phyloP scores from a whole-genome alignment of 129 eudicot species.

The Helianthus tuberosus region DNA sequence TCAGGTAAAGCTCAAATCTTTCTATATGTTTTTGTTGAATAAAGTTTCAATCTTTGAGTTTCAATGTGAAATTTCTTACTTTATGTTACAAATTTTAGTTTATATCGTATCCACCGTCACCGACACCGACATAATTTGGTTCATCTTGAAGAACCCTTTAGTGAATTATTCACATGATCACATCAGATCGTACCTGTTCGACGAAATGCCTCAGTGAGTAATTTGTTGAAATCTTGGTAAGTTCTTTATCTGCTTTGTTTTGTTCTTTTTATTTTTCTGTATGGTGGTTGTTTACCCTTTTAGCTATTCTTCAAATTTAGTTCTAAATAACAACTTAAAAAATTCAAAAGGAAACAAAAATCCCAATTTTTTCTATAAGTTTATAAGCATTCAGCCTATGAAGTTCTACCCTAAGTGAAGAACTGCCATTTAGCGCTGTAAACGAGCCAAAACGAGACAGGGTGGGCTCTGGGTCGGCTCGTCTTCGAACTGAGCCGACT shows the following conservation, averaged over 20 bases:
- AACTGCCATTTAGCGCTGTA: neutral
- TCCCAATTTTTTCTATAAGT: conserved; percentile 1
- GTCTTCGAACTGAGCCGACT: no score
- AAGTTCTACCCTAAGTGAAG: neutral
- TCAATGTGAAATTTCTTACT: neutral
- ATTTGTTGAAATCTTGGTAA: conserved; percentile 21
- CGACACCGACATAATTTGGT: conserved; percentile 16
- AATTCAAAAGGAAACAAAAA: neutral
- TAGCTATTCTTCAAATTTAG: conserved; percentile 15
- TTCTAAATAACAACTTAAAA: conserved; percentile 1
- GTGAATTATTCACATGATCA: conserved; percentile 3
- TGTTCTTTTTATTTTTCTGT: neutral
- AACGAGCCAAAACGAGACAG: no score
- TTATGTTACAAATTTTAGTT: neutral
- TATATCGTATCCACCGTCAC: conserved; percentile 14
- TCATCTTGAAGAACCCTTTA: conserved; percentile 4
- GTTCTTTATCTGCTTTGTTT: conserved; percentile 13
- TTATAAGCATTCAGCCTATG: neutral
- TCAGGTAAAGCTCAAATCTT: conserved; percentile 24
- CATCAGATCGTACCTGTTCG: conserved; percentile 20
- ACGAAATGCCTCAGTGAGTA: conserved; percentile 21
- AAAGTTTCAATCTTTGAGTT: conserved; percentile 18
- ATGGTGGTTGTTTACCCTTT: conserved; percentile 7
- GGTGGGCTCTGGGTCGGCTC: no score
- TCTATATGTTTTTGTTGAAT: conserved; percentile 21